Evolutionary conservation across 495 filamentous ascomycete species (phyloP).

Genomic region (Astrocystis sublimbata): DNA sequence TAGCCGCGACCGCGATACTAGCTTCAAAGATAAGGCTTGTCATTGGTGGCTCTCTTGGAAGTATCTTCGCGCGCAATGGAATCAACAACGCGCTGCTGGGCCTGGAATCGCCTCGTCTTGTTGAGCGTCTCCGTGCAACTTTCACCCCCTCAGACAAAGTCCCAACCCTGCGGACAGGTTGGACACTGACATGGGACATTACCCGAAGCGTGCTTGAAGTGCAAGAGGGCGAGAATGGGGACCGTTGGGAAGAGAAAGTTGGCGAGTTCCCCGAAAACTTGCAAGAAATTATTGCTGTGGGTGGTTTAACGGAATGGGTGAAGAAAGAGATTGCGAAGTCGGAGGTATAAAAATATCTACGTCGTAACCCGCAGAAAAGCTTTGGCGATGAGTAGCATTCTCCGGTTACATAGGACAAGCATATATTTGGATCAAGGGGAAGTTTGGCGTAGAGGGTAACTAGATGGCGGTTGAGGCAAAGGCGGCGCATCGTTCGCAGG

Average conservation of each 20-base stretch:
- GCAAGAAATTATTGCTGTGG: neutral
- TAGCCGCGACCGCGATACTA: constrained; percentile 85
- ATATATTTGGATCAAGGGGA: too few species aligned
- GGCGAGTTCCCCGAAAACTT: neutral
- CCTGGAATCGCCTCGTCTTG: constrained; percentile 74
- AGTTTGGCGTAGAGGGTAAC: too few species aligned
- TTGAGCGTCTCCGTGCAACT: constrained; percentile 65
- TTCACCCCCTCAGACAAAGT: constrained; percentile 40
- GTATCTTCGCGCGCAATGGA: constrained; percentile 83
- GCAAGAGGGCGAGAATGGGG: neutral
- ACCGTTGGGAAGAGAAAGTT: neutral
- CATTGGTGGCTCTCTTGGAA: constrained; percentile 81
- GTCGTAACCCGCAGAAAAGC: too few species aligned
- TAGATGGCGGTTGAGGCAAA: too few species aligned
- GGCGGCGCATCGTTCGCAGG: too few species aligned
- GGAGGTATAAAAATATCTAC: neutral
- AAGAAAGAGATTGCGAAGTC: neutral
- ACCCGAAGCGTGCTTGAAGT: neutral
- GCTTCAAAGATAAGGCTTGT: constrained; percentile 84
- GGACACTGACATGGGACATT: neutral
- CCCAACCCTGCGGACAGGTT: neutral
- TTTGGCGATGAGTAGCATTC: too few species aligned
- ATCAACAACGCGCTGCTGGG: constrained; percentile 93
- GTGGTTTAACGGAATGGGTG: neutral
- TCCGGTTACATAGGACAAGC: too few species aligned